Evolutionary conservation across 2,329 filamentous ascomycete genomes (phyloP), one percentile per base, ranked within the genome.

Genomic region (Pezizomycotina sp.): DNA sequence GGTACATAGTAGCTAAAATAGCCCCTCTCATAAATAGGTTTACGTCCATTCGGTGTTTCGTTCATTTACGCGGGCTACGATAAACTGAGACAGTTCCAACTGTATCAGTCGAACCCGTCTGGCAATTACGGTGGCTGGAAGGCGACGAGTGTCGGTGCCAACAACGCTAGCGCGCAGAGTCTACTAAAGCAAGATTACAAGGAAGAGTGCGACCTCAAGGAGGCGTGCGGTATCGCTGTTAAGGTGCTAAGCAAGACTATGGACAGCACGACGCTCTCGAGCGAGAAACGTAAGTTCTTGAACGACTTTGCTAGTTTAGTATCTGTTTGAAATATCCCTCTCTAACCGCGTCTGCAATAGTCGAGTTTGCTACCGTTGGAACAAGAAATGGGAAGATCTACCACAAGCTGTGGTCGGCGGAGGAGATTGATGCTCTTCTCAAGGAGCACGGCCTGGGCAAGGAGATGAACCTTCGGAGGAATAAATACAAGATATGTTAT

Each of bases 11-110:
- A 26, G 23, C 5, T 27, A 16, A 8, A 34, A 30, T 9, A n/a
- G 15, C 5, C 18, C 25, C 18, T 33, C 31, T 12, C 13, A 27
- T 32, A 16, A 12, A 37, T 29, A 52, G 49, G 89, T 65, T 78
- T 98, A 41, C 81, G 89, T 52, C 89, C 89, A 10, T 98, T 98
- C 53, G 89, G 89, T 60, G 89, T 98, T 30, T 93, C 84, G 30
- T 95, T 98, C 71, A 95, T 98, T 69, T 98, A 98, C 58, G 91
- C 91, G 31, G 89, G 89, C 43, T 98, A 84, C 71, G 89, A 98
- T 57, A 81, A 81, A 42, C 79, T 91, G 61, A 72, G 84, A 55
- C 77, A 95, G 59, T 98, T 98, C 68, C 89, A 98, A 66, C 73
- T 98, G 46, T 98, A 95, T 65, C 83, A 95, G 60, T 93, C 84